These are phyloP conservation scores for Irpex sp. DNA, from an alignment of 1,284 basidiomycete species.

Conservation along the genomic window DNA sequence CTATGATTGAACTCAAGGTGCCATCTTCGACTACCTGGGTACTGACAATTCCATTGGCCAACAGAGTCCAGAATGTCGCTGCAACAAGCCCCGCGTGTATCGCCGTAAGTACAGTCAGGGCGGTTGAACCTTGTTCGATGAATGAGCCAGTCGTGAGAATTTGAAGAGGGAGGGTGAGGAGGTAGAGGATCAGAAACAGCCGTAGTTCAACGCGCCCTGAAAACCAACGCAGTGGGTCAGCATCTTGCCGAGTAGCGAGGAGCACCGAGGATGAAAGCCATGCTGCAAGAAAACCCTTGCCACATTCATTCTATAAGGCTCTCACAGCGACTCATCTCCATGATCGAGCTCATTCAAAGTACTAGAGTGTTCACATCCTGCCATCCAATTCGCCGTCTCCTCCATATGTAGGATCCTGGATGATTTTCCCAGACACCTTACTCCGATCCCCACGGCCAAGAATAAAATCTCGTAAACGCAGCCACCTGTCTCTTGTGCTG, in stretches of 20 bases:
- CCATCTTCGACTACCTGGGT: slow-evolving; percentile 85
- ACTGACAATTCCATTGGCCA: slow-evolving; percentile 77
- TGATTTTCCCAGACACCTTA: background rate
- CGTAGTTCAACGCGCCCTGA: slow-evolving; percentile 71
- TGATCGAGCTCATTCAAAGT: background rate
- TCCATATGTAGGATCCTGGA: background rate
- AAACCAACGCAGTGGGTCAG: slow-evolving; percentile 3
- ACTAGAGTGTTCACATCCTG: background rate
- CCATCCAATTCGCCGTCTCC: background rate
- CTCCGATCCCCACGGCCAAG: background rate
- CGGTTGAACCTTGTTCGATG: slow-evolving; percentile 68
- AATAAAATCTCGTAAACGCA: background rate
- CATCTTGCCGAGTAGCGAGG: background rate
- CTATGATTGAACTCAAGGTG: slow-evolving; percentile 65
- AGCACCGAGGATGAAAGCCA: background rate
- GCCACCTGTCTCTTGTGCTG: background rate
- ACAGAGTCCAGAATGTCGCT: slow-evolving; percentile 72
- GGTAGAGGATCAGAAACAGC: slow-evolving; percentile 61
- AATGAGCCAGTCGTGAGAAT: slow-evolving; percentile 76
- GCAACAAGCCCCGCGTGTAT: slow-evolving; percentile 71
- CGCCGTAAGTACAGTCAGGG: slow-evolving; percentile 69
- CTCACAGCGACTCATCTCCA: background rate
- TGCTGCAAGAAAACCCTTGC: background rate
- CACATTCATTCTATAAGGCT: background rate
- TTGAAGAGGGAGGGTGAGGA: slow-evolving; percentile 72